Evolutionary conservation across 208 protist species (phyloP).

Genomic region (Trypanosoma rangeli): DNA sequence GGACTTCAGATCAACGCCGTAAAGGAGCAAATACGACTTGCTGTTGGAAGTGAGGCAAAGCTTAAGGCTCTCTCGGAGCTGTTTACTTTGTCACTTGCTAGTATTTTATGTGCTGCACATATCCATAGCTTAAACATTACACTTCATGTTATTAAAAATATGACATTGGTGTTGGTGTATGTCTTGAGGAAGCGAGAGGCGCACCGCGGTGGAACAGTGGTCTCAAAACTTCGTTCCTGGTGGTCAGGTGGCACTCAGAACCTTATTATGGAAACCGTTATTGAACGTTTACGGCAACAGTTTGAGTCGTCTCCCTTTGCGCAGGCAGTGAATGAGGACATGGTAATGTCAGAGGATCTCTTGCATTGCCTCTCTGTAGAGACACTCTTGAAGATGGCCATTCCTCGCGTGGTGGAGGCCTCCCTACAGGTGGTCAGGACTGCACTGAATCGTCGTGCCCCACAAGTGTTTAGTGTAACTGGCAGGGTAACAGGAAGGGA

Average conservation of each 20-base stretch:
- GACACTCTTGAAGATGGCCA: constrained; percentile 35
- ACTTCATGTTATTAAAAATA: constrained; percentile 68
- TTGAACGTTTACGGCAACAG: constrained; percentile 43
- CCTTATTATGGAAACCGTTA: constrained; percentile 54
- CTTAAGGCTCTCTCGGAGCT: constrained; percentile 40
- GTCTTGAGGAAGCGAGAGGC: constrained; percentile 57
- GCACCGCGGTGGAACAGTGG: constrained; percentile 4
- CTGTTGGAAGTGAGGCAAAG: constrained; percentile 46
- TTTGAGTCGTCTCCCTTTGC: constrained; percentile 52
- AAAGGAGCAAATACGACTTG: constrained; percentile 45
- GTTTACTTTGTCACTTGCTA: constrained; percentile 50
- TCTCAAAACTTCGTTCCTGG: constrained; percentile 56
- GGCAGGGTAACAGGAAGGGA: constrained; percentile 38
- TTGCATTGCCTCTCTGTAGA: constrained; percentile 48
- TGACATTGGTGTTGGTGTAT: constrained; percentile 64
- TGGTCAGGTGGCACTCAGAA: constrained; percentile 53
- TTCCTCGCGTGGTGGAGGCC: constrained; percentile 43
- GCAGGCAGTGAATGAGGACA: constrained; percentile 40
- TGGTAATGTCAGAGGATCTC: constrained; percentile 13
- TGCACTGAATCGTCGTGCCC: constrained; percentile 29
- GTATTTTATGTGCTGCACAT: constrained; percentile 58
- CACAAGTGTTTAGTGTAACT: constrained; percentile 42
- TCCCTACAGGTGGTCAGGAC: constrained; percentile 38
- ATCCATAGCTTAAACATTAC: constrained; percentile 65
- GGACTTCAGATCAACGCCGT: constrained; percentile 45